Conservation (phyloP, 1,139 yeast genomes). For the Scheffersomyces titani region DNA sequence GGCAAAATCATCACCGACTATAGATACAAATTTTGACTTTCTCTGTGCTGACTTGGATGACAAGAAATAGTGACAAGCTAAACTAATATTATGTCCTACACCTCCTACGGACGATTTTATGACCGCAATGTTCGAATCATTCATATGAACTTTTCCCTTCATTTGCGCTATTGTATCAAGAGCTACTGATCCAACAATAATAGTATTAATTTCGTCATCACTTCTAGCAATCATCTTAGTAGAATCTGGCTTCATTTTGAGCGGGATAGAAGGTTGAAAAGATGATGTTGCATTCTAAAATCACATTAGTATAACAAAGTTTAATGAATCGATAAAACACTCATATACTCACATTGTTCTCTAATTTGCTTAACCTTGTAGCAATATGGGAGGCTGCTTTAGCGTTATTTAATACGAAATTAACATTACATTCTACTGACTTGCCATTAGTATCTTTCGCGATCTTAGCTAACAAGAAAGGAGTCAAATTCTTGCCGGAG, state of each 20-base stretch:
- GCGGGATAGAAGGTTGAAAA: not conserved
- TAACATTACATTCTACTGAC: constrained; percentile 70
- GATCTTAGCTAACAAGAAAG: constrained; percentile 67
- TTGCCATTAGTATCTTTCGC: constrained; percentile 67
- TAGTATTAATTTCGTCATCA: constrained; percentile 14
- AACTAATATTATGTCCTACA: constrained; percentile 76
- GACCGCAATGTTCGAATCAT: constrained; percentile 76
- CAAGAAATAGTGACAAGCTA: constrained; percentile 44
- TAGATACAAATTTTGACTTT: constrained; percentile 50
- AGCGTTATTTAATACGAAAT: constrained; percentile 80
- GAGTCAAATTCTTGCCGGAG: constrained; percentile 75
- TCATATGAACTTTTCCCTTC: constrained; percentile 25
- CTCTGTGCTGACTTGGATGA: constrained; percentile 7
- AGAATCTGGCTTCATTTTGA: not conserved
- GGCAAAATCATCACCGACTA: constrained; percentile 59
- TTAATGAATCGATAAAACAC: not conserved
- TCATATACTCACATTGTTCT: constrained; percentile 22
- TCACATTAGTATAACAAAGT: not conserved
- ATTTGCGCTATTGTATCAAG: constrained; percentile 64
- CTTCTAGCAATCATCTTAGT: not conserved
- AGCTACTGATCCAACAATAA: constrained; percentile 77
- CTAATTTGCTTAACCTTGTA: constrained; percentile 42
- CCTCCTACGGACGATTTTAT: constrained; percentile 70
- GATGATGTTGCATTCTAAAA: not conserved
- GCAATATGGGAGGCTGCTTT: constrained; percentile 70